Base-by-base conservation (phyloP, 805 yeast species). In the Lipomyces lipofer region DNA sequence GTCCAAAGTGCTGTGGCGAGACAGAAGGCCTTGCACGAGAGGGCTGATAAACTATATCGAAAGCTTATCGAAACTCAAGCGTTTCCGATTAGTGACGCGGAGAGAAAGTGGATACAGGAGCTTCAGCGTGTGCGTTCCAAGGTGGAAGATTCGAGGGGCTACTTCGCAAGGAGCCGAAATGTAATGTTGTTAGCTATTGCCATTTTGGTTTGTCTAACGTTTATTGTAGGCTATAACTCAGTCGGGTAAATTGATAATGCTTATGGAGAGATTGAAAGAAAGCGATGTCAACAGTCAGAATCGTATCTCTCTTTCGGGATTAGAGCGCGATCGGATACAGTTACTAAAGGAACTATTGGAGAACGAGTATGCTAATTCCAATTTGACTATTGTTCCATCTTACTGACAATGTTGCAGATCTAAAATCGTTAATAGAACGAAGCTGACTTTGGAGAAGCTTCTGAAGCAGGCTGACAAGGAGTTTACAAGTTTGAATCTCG, bases 61-160 rank as follows among this genome's bases (percentile, higher is more conserved):
- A 67, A 57, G 9, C 47, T 77, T 3, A 49, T 56, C 10, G 59
- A 65, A 25, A 59, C 66, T 32, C 63, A 58, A 39, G 67, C 71
- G 5, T 49, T 66, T 13, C 71, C 75, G 0, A 60, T 79, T 29
- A 71, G 75, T 47, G 66, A 66, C 2, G 65, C 71, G 9, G 84
- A 80, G 62, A 66, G 68, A 49, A 66, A 59, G 24, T 80, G 83
- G 82, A 71, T 76, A 52, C 69, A 65, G 29, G 81, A 78, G 60
- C 66, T 80, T 7, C 59, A 66, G 32, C 63, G 71, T 21, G 74
- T 76, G 47, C 67, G 69, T 55, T 46, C 55, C 30, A 36, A 66
- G 43, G 39, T 64, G 49, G 62, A 62, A 50, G 46, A 47, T 27
- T 5, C 60, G 52, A 36, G 54, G 12, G 61, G 59, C 5, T 40